phyloP scores from a whole-genome alignment of 75 land plant genomes.

The Sequoiadendron giganteum region DNA sequence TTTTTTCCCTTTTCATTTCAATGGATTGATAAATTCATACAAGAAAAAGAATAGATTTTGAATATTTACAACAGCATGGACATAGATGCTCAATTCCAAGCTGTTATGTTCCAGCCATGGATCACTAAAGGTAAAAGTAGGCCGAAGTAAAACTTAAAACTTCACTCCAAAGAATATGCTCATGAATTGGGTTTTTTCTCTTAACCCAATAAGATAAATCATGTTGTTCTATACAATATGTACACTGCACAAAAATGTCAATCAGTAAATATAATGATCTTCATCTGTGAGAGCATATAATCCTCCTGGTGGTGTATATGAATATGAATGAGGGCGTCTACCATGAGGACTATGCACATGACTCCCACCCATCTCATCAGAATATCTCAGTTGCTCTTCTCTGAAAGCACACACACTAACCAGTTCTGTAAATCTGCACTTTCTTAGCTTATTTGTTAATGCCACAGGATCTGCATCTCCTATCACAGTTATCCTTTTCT shows the following conservation, averaged over 20 bases:
- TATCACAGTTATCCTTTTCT: slow-evolving; percentile 31
- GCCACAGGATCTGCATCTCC: slow-evolving; percentile 45
- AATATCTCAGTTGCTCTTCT: background rate
- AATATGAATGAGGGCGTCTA: background rate
- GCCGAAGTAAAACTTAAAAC: no score
- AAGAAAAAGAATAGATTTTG: no score
- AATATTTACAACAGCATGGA: no score
- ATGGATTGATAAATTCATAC: no score
- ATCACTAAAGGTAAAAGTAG: no score
- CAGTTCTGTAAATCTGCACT: slow-evolving; percentile 24
- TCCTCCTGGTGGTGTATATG: background rate
- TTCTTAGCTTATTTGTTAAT: slow-evolving; percentile 35
- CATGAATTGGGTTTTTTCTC: background rate
- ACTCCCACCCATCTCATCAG: background rate
- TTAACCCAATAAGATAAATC: background rate
- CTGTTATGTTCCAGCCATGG: no score
- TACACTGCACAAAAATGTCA: no score
- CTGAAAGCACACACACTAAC: slow-evolving; percentile 37
- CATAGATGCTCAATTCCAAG: no score
- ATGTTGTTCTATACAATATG: no score
- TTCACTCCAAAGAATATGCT: background rate
- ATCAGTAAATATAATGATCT: background rate
- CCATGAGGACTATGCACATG: background rate
- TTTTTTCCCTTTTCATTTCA: no score
- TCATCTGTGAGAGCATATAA: background rate